A percentile compares a stretch with the other conserved stretches of the same genome.
Conservation (phyloP, 1,284 basidiomycete species). For the Malassezia dermatis region DNA sequence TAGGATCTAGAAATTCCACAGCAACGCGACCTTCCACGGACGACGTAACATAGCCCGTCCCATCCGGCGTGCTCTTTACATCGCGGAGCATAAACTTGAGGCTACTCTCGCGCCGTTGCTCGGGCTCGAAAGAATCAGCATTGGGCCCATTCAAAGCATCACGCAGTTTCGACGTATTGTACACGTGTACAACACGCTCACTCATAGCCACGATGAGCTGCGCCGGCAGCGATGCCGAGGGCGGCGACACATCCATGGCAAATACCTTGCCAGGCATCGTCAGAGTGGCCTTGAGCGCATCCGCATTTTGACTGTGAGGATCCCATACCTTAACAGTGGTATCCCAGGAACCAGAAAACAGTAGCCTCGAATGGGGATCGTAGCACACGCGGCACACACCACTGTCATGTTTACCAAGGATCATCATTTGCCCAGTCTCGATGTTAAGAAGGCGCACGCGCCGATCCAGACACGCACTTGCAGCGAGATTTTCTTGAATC, state of each 20-base stretch:
- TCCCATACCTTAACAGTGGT: conserved; percentile 31
- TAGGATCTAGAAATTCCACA: conserved; percentile 89
- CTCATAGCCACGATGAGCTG: conserved; percentile 37
- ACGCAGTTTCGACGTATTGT: conserved; percentile 24
- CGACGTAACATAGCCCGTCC: conserved; percentile 78
- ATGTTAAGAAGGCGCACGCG: conserved; percentile 36
- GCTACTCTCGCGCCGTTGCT: conserved; percentile 74
- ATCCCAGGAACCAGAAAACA: conserved; percentile 30
- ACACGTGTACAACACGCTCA: conserved; percentile 30
- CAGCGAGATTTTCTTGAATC: conserved; percentile 27
- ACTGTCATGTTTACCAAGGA: conserved; percentile 38
- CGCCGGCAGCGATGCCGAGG: conserved; percentile 12
- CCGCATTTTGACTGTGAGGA: not conserved
- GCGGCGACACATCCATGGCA: conserved; percentile 28
- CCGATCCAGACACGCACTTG: conserved; percentile 34
- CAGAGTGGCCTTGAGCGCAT: conserved; percentile 21
- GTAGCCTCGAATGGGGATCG: conserved; percentile 20
- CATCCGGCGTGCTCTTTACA: conserved; percentile 80
- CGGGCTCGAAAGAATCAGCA: conserved; percentile 22
- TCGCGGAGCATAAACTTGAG: conserved; percentile 89
- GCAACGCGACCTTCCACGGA: conserved; percentile 93
- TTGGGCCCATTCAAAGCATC: conserved; percentile 18
- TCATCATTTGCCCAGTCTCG: conserved; percentile 22
- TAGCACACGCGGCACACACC: conserved; percentile 31
- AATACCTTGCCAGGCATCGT: conserved; percentile 35